Base-by-base conservation (phyloP, 2,329 filamentous ascomycete genomes). In the Camptophora hylomeconis region DNA sequence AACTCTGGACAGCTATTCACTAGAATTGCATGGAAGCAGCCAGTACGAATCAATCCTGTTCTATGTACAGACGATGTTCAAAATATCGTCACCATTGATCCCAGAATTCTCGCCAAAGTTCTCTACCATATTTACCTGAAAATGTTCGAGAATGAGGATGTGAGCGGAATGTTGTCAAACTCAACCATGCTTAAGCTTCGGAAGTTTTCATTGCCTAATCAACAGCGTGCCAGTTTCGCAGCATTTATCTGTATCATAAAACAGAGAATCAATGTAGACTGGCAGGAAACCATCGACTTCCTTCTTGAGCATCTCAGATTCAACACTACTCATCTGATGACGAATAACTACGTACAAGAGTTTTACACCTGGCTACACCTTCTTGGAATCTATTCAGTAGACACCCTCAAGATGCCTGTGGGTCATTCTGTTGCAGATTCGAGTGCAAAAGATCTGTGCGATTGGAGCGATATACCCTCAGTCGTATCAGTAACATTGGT, bases 71-170 rank as follows among this genome's bases (percentile, higher is more conserved):
- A n/a, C n/a, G n/a, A n/a, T n/a, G n/a, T n/a, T n/a, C n/a, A n/a
- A n/a, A n/a, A n/a, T n/a, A n/a, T n/a, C n/a, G n/a, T n/a, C n/a
- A n/a, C n/a, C n/a, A n/a, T n/a, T n/a, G n/a, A n/a, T n/a, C n/a
- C n/a, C n/a, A n/a, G n/a, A n/a, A n/a, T n/a, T n/a, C n/a, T n/a
- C n/a, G n/a, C n/a, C n/a, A n/a, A n/a, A n/a, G n/a, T 60, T 7
- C 36, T 67, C 2, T 56, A 60, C 28, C 33, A 49, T 3, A 38
- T 65, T 2, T 68, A 67, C 39, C 38, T 51, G 8, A 41, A 53
- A 5, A 63, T 69, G 53, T 67, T 69, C 25, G 28, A 45, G 12
- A 26, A 47, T 13, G 63, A 66, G 38, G 51, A 58, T 24, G 8
- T 40, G 7, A 33, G 30, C 7, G 25, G 18, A 3, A 12, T 39